A percentile compares a stretch with the other conserved stretches of the same genome.
Conservation (phyloP, 371 early-diverging fungal species). For the Syncephalis plumigaleata region DNA sequence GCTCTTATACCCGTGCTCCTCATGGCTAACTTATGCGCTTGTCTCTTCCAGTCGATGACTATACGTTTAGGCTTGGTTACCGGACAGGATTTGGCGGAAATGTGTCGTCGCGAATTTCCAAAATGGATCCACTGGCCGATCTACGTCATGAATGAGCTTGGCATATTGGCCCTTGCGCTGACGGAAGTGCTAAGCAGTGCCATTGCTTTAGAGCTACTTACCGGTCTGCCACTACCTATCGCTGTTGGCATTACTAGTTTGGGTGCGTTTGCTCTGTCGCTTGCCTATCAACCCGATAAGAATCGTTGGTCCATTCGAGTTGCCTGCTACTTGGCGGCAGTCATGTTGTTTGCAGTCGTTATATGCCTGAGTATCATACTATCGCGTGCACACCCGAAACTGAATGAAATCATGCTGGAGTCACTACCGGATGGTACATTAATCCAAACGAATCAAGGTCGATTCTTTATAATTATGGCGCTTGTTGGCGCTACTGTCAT, state of each 20-base stretch:
- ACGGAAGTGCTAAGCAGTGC: slow-evolving; percentile 67
- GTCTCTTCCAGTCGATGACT: slow-evolving; percentile 40
- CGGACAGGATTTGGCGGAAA: slow-evolving; percentile 41
- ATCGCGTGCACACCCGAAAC: slow-evolving; percentile 31
- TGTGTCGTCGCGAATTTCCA: slow-evolving; percentile 25
- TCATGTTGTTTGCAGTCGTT: slow-evolving; percentile 41
- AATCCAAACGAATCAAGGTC: slow-evolving; percentile 20
- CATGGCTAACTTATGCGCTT: slow-evolving; percentile 36
- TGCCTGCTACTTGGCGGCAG: slow-evolving; percentile 40
- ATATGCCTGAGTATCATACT: slow-evolving; percentile 49
- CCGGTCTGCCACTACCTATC: slow-evolving; percentile 31
- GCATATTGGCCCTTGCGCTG: slow-evolving; percentile 59
- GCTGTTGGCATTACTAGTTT: slow-evolving; percentile 51
- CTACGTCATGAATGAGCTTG: slow-evolving; percentile 45
- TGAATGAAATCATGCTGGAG: slow-evolving; percentile 30
- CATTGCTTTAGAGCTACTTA: slow-evolving; percentile 45
- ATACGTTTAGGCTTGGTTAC: slow-evolving; percentile 53
- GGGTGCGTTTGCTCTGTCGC: slow-evolving; percentile 40
- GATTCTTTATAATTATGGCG: slow-evolving; percentile 42
- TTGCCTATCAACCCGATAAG: slow-evolving; percentile 39
- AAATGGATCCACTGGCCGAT: slow-evolving; percentile 19
- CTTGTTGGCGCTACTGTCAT: slow-evolving; percentile 50
- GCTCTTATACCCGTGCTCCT: slow-evolving; percentile 43
- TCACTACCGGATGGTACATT: slow-evolving; percentile 25
- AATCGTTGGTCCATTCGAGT: slow-evolving; percentile 12